phyloP scores from a whole-genome alignment of 1,284 basidiomycete species.

The Ganoderma sinense region DNA sequence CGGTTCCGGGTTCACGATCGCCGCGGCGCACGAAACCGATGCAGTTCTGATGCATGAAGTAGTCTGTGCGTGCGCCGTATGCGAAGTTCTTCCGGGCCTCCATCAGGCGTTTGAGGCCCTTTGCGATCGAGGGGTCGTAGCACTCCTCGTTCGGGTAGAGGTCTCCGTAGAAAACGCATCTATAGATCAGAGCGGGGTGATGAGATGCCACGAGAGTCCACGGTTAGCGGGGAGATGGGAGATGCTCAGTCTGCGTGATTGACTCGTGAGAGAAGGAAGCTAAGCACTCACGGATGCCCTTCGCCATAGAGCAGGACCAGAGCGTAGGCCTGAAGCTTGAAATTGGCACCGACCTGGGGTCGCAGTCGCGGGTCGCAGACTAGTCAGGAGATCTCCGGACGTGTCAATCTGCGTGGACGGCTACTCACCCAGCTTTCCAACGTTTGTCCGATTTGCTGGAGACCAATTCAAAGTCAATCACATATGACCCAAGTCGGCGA shows the following conservation, averaged over 20 bases:
- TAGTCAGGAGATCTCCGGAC: conserved; percentile 7
- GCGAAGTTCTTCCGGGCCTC: conserved; percentile 68
- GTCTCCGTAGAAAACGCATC: conserved; percentile 94
- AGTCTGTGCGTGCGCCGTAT: conserved; percentile 68
- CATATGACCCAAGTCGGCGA: conserved; percentile 1
- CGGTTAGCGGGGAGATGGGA: background rate
- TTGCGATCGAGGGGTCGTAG: conserved; percentile 60
- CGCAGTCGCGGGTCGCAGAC: background rate
- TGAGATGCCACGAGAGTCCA: background rate
- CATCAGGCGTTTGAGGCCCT: conserved; percentile 60
- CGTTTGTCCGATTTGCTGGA: conserved; percentile 74
- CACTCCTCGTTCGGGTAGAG: conserved; percentile 77
- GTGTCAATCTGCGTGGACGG: background rate
- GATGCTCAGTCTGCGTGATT: background rate
- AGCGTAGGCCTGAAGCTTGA: conserved; percentile 86
- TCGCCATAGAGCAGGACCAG: conserved; percentile 84
- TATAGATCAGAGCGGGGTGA: conserved; percentile 37
- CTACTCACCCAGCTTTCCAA: conserved; percentile 79
- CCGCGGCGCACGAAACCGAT: conserved; percentile 80
- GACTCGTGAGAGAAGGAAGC: conserved; percentile 9
- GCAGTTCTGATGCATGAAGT: conserved; percentile 62
- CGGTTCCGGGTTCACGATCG: conserved; percentile 36
- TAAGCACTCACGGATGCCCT: conserved; percentile 82
- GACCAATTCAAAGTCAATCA: conserved; percentile 21
- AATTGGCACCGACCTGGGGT: conserved; percentile 66